phyloP scores from a whole-genome alignment of 139 green algal species.

The Tetraselmis chui region DNA sequence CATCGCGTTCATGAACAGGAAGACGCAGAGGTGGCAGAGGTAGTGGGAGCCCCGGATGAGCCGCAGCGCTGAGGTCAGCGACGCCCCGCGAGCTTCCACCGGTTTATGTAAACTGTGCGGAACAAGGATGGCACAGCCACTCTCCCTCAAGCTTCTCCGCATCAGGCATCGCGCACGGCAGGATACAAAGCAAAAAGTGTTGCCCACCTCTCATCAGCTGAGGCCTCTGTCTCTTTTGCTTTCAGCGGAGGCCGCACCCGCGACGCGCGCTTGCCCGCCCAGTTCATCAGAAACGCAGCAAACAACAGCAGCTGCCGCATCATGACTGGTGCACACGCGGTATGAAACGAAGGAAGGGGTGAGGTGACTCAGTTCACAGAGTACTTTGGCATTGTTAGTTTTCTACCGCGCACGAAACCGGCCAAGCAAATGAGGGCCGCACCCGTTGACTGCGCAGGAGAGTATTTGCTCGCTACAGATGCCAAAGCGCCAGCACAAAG shows the following conservation, averaged over 20 bases:
- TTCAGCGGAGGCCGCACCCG: not conserved
- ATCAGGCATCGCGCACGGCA: too few relatives aligned
- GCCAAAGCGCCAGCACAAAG: not conserved
- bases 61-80: not conserved
- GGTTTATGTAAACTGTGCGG: too few relatives aligned
- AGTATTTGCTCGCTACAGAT: not conserved
- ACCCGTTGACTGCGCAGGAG: too few relatives aligned
- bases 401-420: too few relatives aligned
- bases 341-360: not conserved
- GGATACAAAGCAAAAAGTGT: too few relatives aligned
- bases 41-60: constrained; percentile 29
- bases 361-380: not conserved
- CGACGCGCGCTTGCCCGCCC: constrained; percentile 8
- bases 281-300: constrained; percentile 14
- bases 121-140: too few relatives aligned
- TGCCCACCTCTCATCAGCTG: not conserved
- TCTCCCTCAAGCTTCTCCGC: too few relatives aligned
- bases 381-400: too few relatives aligned
- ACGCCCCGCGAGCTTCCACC: too few relatives aligned
- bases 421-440: too few relatives aligned
- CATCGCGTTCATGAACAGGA: constrained; percentile 54
- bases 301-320: constrained; percentile 10
- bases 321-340: constrained; percentile 5
- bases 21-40: constrained; percentile 55
- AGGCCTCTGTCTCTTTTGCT: not conserved